Base-by-base conservation (phyloP, 768 basidiomycete species). In the Boletus subparvulus region DNA sequence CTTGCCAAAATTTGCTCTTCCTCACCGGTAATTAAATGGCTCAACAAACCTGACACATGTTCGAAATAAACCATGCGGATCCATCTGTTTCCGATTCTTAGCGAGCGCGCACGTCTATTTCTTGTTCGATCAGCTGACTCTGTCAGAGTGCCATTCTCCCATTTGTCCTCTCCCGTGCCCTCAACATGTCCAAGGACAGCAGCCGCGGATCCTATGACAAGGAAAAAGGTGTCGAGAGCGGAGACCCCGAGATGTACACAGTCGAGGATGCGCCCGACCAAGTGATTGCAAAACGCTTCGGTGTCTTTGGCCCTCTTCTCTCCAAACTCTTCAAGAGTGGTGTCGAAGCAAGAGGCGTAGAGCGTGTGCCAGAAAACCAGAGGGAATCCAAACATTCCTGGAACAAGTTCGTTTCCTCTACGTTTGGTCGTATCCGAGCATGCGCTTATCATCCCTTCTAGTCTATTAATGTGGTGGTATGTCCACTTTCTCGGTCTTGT, bases 321-420 rank as follows among this genome's bases (percentile, higher is more conserved):
- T 63, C 67, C 43, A 75, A 65, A 61, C 67, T 81, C 14, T 81
- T 82, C 62, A 67, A 72, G 16, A 77, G 69, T 52, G 81, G 80
- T 43, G 78, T 83, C 19, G 82, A 83, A 65, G 80, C 21, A 21
- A 21, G 21, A 21, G 21, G 21, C 80, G 78, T 83, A 7, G 82
- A 82, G 59, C 77, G 82, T 13, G 78, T 83, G 0, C 79, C 78
- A 17, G 82, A 83, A 63, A 66, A 77, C 54, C 75, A 81, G 66
- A 62, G 78, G 56, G 75, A 77, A 51, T 67, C 59, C 1, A 78
- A 77, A 55, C 75, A 79, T 55, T 61, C 47, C 47, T 21, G 21
- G 21, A 21, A 21, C 21, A 21, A 21, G 21, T 21, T 21, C 2
- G 73, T 71, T 11, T 37, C 36, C 14, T 40, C 35, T 19, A 40